These are phyloP conservation scores for Echria macrotheca DNA, from an alignment of 495 filamentous ascomycete genomes.

Conservation along the genomic window DNA sequence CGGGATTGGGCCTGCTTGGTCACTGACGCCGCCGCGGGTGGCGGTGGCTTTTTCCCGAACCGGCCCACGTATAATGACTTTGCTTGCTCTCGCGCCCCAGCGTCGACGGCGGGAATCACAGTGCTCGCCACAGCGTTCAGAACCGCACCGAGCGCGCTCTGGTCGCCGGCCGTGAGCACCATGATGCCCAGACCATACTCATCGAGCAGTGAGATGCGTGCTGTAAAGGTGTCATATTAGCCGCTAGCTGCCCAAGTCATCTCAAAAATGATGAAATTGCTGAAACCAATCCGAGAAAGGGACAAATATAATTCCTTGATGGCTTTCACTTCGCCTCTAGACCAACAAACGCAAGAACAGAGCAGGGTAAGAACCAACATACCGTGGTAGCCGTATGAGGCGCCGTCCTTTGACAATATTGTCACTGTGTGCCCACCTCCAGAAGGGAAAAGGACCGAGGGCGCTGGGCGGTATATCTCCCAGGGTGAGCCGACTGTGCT, in stretches of 20 bases:
- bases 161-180: constrained; percentile 18
- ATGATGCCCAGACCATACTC: constrained; percentile 22
- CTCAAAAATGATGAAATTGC: no score
- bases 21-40: no score
- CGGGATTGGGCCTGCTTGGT: no score
- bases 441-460: constrained; percentile 11
- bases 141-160: constrained; percentile 7
- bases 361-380: no score
- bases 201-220: constrained; percentile 18
- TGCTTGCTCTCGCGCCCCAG: constrained; percentile 28
- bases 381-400: constrained; percentile 18
- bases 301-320: no score
- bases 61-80: constrained; percentile 9
- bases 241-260: no score
- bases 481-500: constrained; percentile 20
- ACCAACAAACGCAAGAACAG: no score
- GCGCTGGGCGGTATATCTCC: constrained; percentile 24
- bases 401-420: constrained; percentile 21
- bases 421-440: constrained; percentile 15
- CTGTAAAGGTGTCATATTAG: no score
- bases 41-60: no score
- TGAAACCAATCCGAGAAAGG: no score
- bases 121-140: constrained; percentile 14
- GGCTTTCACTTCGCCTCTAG: no score
- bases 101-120: constrained; percentile 31